These are phyloP conservation scores for Peronosclerospora sorghi DNA, from an alignment of 352 stramenopile genomes.

Conservation along the genomic window DNA sequence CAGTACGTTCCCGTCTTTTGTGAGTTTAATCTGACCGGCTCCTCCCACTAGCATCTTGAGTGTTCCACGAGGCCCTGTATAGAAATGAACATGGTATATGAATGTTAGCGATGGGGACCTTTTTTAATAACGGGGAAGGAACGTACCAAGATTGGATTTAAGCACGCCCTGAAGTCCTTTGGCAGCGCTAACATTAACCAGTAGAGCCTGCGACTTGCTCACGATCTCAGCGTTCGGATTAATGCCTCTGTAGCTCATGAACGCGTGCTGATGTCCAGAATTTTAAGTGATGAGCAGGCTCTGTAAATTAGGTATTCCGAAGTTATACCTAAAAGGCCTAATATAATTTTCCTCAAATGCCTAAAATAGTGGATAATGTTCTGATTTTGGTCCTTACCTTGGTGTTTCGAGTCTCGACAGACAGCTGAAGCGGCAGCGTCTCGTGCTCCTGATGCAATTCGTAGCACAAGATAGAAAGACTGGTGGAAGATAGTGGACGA, in stretches of 20 bases:
- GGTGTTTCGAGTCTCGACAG: too few species aligned
- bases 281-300: too few species aligned
- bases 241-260: conserved; percentile 78
- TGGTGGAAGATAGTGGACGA: too few species aligned
- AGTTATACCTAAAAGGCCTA: too few species aligned
- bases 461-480: too few species aligned
- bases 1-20: conserved; percentile 98
- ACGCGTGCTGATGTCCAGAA: too few species aligned
- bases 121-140: not conserved
- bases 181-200: conserved; percentile 96
- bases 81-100: not conserved
- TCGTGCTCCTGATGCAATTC: too few species aligned
- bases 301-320: too few species aligned
- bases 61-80: conserved; percentile 91
- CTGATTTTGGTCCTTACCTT: too few species aligned
- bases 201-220: conserved; percentile 89
- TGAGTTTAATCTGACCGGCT: conserved; percentile 99
- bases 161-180: conserved; percentile 94
- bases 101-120: not conserved
- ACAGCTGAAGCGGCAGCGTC: too few species aligned
- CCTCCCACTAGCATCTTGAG: conserved; percentile 99
- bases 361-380: too few species aligned
- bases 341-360: too few species aligned
- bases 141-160: conserved; percentile 86
- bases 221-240: conserved; percentile 97